Evolutionary conservation across 257 asterid species (phyloP), one percentile per base, ranked within the genome.

Genomic region (Solanum ossicruentum): DNA sequence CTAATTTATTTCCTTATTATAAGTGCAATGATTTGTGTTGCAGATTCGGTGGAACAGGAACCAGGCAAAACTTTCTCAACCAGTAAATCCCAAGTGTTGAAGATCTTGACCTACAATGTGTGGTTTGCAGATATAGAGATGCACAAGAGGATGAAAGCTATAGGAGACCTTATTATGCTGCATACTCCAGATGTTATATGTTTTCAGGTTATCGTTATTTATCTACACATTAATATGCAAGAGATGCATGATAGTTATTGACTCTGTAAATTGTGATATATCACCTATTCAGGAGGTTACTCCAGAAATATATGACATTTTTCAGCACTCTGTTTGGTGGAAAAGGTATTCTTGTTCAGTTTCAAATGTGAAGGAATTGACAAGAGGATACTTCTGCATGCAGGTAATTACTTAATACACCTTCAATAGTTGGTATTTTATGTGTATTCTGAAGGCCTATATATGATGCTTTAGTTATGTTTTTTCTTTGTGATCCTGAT

Each of bases 121-220:
- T 97, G 99, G 99, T 97, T 97, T 72, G 98, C 95, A 89, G 98
- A 94, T 21, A 77, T 97, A 75, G 96, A 95, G 92, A 87, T 94
- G 95, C 89, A 78, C 36, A 88, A 85, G 83, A 90, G 99, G 91
- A 92, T 97, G 97, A 85, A 85, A 85, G 97, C 98, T 63, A 52
- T 97, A 18, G 92, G 99, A 70, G 81, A 91, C 86, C 99, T 95
- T 83, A 90, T 97, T 72, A 86, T 82, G 69, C 90, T 92, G 88
- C 98, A 97, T 88, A 88, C 92, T 65, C 99, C 99, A 1, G 96
- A 97, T 89, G 88, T 95, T 57, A 90, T 97, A 57, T 97, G 99
- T 82, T 92, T 97, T 85, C 99, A 97, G 99, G 99, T 95, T 82
- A 54, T 12, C 55, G 47, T 66, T 66, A 49, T 58, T 60, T 41